Conservation (phyloP, 305 asterid species). For the Ajuga reptans region DNA sequence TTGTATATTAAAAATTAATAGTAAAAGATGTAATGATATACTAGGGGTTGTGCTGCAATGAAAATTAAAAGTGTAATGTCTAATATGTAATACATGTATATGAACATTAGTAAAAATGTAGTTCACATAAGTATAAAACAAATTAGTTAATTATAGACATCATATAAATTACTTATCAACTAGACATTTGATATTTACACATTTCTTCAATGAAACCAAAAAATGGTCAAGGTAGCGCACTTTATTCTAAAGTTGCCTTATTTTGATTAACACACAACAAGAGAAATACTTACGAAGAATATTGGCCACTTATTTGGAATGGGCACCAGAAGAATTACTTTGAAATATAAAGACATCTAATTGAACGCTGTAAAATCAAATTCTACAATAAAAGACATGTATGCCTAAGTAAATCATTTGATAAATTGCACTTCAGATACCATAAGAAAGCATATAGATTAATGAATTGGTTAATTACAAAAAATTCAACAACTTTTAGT, state of each 20-base stretch:
- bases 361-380: background rate
- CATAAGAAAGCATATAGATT: background rate
- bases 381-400: background rate
- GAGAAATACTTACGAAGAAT: background rate
- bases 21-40: background rate
- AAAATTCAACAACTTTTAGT: too few species aligned
- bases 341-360: background rate
- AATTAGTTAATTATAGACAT: background rate
- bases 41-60: background rate
- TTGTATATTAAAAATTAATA: background rate
- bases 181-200: background rate
- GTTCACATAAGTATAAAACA: background rate
- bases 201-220: background rate
- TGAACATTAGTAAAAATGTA: background rate
- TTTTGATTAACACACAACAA: background rate
- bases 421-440: background rate
- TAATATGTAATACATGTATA: background rate
- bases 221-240: background rate
- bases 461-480: too few species aligned
- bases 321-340: background rate
- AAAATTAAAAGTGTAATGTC: background rate
- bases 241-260: background rate
- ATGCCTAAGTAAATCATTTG: background rate
- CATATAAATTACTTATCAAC: background rate
- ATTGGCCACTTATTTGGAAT: background rate